phyloP scores from a whole-genome alignment of 2,329 filamentous ascomycete genomes.

The Pseudopithomyces chartarum region DNA sequence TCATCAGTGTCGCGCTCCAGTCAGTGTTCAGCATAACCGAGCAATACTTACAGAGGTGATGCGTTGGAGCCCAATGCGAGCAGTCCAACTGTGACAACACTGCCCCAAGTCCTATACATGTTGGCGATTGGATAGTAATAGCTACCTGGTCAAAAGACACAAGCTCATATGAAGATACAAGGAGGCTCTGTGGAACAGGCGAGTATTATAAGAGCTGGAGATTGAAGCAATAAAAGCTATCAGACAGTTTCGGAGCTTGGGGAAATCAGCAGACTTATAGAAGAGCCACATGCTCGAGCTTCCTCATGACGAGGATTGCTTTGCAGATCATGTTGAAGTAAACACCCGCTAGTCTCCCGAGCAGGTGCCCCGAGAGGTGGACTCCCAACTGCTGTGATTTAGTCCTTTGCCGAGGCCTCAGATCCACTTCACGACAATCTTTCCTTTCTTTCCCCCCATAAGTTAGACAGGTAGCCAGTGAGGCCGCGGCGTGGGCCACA shows the following conservation, averaged over 20 bases:
- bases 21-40: not conserved
- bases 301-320: slow-evolving; percentile 16
- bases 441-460: slow-evolving; percentile 19
- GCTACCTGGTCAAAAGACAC: slow-evolving; percentile 12
- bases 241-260: slow-evolving; percentile 3
- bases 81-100: slow-evolving; percentile 32
- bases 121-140: slow-evolving; percentile 9
- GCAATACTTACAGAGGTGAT: slow-evolving; percentile 33
- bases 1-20: slow-evolving; percentile 4
- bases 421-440: slow-evolving; percentile 19
- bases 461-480: slow-evolving; percentile 15
- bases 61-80: slow-evolving; percentile 36
- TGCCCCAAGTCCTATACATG: slow-evolving; percentile 36
- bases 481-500: slow-evolving; percentile 21
- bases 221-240: slow-evolving; percentile 8
- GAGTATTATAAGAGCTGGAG: slow-evolving; percentile 15
- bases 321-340: slow-evolving; percentile 22
- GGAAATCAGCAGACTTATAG: slow-evolving; percentile 21
- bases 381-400: slow-evolving; percentile 22
- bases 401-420: slow-evolving; percentile 16
- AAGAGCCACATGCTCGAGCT: slow-evolving; percentile 8
- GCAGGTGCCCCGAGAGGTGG: slow-evolving; percentile 15
- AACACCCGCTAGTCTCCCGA: slow-evolving; percentile 13
- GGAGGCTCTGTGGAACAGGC: slow-evolving; percentile 4
- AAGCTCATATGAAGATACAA: slow-evolving; percentile 16